Evolutionary conservation across 2,329 filamentous ascomycete genomes (phyloP), one percentile per base, ranked within the genome.

Genomic region (Phialophora tarda): DNA sequence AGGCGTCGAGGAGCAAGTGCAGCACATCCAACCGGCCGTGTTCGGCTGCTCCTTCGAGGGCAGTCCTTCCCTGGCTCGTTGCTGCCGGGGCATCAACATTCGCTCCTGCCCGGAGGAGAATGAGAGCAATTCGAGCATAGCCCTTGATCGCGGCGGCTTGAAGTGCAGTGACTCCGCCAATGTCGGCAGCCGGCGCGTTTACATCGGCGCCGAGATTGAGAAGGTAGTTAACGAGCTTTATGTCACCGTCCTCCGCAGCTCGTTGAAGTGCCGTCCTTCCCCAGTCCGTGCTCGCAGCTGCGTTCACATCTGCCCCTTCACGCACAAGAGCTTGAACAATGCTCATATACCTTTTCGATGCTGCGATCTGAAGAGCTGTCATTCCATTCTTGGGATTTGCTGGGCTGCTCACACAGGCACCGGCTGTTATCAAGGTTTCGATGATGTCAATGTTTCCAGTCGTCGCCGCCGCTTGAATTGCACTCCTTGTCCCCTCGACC

Each of bases 11-110:
- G 17, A 77, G 71, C 44, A 76, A 59, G 38, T 75, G 69, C 12
- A 75, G 47, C 69, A 73, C 73, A 51, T 76, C 75, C 21, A 77
- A 69, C 10, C 72, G 71, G 26, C 74, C 75, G 14, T 72, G 51
- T 56, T 76, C 73, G 41, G 75, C 73, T 4, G 75, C 74, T 8
- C 71, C 75, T 59, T 74, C 69, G 4, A 76, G 59, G 4, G 75
- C 73, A 1, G 75, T 74, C 26, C 71, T 59, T 30, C 75, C 75
- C 3, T 73, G 62, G 0, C 50, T 8, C 12, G 23, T 26, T 26
- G 73, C 70, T 8, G 47, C 26, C 7, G 28, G 23, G n/a, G 58
- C 58, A 28, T 38, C 23, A 41, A 60, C 17, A 24, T 60, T 28
- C 12, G 58, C 58, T 17, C 47, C 47, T 24, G 30, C 24, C 26